Evolutionary conservation across 306 rosid genomes (phyloP).

Genomic region (Coriaria nepalensis): DNA sequence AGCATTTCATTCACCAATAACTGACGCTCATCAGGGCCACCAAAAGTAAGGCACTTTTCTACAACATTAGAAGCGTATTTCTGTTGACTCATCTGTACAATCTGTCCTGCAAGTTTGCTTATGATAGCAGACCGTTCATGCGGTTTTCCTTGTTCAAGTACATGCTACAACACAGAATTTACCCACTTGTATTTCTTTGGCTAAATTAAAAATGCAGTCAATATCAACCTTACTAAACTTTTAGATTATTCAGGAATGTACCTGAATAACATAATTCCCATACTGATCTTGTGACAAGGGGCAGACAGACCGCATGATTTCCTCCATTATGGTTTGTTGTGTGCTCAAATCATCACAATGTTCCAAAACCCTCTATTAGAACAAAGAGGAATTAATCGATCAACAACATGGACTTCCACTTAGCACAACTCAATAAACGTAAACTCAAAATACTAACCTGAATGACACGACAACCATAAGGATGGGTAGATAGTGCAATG

Average conservation of each 20-base stretch:
- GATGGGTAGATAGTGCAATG: constrained; percentile 83
- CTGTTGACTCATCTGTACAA: constrained; percentile 97
- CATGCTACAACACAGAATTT: constrained; percentile 44
- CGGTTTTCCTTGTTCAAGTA: constrained; percentile 69
- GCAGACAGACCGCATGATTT: constrained; percentile 87
- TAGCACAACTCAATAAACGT: constrained; percentile 5
- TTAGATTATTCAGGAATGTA: constrained; percentile 20
- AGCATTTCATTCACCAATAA: constrained; percentile 83
- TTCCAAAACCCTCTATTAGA: constrained; percentile 86
- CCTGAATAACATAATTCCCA: constrained; percentile 99
- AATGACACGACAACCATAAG: constrained; percentile 96
- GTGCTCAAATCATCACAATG: constrained; percentile 67
- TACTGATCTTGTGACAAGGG: constrained; percentile 87
- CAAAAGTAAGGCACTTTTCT: constrained; percentile 82
- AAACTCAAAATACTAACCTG: constrained; percentile 52
- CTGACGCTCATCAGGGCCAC: constrained; percentile 75
- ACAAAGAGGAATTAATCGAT: constrained; percentile 22
- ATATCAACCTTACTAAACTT: neutral
- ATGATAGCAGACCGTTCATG: constrained; percentile 66
- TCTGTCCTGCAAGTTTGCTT: constrained; percentile 87
- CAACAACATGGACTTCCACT: constrained; percentile 1
- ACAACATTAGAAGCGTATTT: constrained; percentile 98
- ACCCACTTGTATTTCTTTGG: neutral
- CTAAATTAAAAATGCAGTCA: too few relatives aligned
- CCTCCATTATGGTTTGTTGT: constrained; percentile 77